Conservation (phyloP, 2,329 filamentous ascomycete species). For the Penicillium sp. region DNA sequence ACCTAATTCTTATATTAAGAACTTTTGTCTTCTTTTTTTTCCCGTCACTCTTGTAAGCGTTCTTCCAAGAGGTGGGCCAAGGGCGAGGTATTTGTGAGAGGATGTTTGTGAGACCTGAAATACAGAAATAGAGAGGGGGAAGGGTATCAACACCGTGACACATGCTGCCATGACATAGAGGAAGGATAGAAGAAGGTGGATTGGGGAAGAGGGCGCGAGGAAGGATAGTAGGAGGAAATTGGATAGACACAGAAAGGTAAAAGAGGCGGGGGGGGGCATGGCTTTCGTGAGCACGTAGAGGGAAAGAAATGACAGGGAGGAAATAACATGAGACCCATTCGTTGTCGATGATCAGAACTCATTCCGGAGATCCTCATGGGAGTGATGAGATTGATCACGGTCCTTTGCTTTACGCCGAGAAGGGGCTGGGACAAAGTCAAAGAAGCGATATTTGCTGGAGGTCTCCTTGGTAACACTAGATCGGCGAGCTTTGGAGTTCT, state of each 20-base stretch:
- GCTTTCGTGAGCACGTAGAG: slow-evolving; percentile 40
- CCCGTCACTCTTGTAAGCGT: background rate
- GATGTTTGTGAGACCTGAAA: slow-evolving; percentile 20
- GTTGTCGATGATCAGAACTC: slow-evolving; percentile 28
- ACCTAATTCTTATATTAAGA: slow-evolving; percentile 2
- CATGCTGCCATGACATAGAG: slow-evolving; percentile 36
- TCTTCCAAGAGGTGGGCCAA: background rate
- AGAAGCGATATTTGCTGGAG: slow-evolving; percentile 48
- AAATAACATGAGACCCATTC: slow-evolving; percentile 25
- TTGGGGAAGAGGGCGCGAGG: slow-evolving; percentile 7
- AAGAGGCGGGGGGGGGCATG: slow-evolving; percentile 23
- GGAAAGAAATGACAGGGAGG: slow-evolving; percentile 20
- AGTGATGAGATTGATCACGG: slow-evolving; percentile 40
- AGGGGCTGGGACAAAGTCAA: slow-evolving; percentile 49
- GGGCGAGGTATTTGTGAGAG: slow-evolving; percentile 11
- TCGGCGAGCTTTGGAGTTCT: slow-evolving; percentile 40
- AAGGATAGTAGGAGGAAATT: slow-evolving; percentile 11
- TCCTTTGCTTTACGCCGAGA: slow-evolving; percentile 48
- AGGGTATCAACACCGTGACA: slow-evolving; percentile 50
- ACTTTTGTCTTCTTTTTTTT: slow-evolving; percentile 5
- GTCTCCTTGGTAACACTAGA: slow-evolving; percentile 45
- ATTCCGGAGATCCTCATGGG: slow-evolving; percentile 40
- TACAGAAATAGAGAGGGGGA: slow-evolving; percentile 33
- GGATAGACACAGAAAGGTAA: slow-evolving; percentile 22
- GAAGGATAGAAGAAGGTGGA: slow-evolving; percentile 17